Percentiles rank a stretch among this genome's conserved stretches.
phyloP scores from a whole-genome alignment of 2,329 filamentous ascomycete genomes.

The Xylariaceae sp. region DNA sequence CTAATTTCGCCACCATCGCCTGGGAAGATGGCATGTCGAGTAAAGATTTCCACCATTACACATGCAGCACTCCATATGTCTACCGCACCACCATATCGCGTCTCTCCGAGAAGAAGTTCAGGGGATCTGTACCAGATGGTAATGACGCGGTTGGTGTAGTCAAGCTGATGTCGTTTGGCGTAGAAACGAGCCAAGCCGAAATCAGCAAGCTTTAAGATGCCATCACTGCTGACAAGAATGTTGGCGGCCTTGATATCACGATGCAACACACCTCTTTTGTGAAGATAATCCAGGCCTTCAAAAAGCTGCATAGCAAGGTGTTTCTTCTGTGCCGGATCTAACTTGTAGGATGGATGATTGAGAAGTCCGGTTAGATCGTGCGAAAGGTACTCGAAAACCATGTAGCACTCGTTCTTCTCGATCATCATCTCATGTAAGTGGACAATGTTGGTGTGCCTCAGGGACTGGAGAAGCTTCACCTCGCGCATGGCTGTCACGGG shows the following conservation, averaged over 20 bases:
- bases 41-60: constrained; percentile 95
- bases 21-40: constrained; percentile 86
- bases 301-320: constrained; percentile 91
- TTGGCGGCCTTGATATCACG: constrained; percentile 98
- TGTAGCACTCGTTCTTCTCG: constrained; percentile 96
- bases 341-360: constrained; percentile 87
- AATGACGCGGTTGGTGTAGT: constrained; percentile 98
- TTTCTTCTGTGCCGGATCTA: constrained; percentile 85
- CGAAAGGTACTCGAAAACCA: constrained; percentile 98
- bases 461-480: constrained; percentile 85
- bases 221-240: constrained; percentile 86
- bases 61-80: constrained; percentile 98
- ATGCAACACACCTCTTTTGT: constrained; percentile 88
- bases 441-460: constrained; percentile 79
- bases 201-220: constrained; percentile 87
- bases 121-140: constrained; percentile 97
- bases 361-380: constrained; percentile 93
- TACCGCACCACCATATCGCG: constrained; percentile 82
- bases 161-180: constrained; percentile 82
- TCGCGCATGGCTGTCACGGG: constrained; percentile 88
- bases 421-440: constrained; percentile 92
- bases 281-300: constrained; percentile 88
- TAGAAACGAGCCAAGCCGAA: constrained; percentile 97
- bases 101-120: constrained; percentile 86
- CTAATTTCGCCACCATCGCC: constrained; percentile 94